Evolutionary conservation across 2,329 filamentous ascomycete species (phyloP), one percentile per base, ranked within the genome.

Genomic region (Colletotrichum australisinense): DNA sequence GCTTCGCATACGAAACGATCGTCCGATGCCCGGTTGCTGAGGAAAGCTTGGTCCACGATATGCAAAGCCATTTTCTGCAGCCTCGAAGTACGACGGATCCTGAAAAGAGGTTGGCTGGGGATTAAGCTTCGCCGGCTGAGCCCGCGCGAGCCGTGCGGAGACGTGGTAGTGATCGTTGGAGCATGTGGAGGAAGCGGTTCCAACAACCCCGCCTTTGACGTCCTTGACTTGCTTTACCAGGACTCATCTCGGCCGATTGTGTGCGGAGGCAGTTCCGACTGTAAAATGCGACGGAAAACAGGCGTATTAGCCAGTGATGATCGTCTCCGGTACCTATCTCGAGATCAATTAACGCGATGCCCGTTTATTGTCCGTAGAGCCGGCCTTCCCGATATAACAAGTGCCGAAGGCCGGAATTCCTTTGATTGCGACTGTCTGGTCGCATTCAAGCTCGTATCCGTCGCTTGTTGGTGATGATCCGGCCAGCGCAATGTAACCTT

Each of bases 1-100:
- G 56, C 67, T 67, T 67, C 35, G 56, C 67, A 69, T 74, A 58
- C 58, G 67, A 75, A 67, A 75, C 71, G 71, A 65, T 72, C 69
- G 59, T 72, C 69, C 69, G 69, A 72, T 69, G 58, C n/a, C 52
- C 38, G 38, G 14, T 19, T 14, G 35, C 11, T 38, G 19, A 52
- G 14, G 30, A 63, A 56, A 63, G 58, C 58, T 68, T 68, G 53
- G 66, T 30, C 53, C 32, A 22, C 8, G 28, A 19, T 53, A 53
- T 38, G 62, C 62, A 63, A 63, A 9, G 28, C 28, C 46, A 53
- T 6, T 53, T 53, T 22, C n/a, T 14, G 46, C 14, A 4, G 12
- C 30, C 14, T 30, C 6, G n/a, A 24, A 24, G 26, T 19, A 19
- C 26, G 5, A 19, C 42, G 24, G 19, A 11, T 4, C 3, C 38